Conservation (phyloP, 176 grass and related monocot species). For the Aegilops speltoides region DNA sequence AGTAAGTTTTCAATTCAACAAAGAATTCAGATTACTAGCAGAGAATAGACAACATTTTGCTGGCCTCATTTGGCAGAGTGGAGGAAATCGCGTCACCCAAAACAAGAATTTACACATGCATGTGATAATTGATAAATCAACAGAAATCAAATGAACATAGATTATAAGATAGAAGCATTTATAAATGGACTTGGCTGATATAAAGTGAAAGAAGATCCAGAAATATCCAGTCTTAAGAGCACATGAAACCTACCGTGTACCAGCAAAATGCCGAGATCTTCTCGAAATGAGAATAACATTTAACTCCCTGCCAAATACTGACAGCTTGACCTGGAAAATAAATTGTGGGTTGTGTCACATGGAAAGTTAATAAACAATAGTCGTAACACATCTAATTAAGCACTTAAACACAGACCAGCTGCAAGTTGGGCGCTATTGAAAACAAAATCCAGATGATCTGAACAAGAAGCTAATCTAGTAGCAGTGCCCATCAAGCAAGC, state of each 20-base stretch:
- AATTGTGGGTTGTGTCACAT: constrained; percentile 1
- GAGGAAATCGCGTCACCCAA: constrained; percentile 19
- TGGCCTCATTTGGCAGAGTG: not conserved
- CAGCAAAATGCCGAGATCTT: constrained; percentile 96
- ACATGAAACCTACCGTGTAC: constrained; percentile 76
- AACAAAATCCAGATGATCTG: not conserved
- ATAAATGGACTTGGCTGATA: not conserved
- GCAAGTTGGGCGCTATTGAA: not conserved
- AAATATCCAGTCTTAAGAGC: constrained; percentile 11
- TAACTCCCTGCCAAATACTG: constrained; percentile 88
- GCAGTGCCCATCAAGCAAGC: not conserved
- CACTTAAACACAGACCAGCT: not conserved
- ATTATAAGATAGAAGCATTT: constrained; percentile 4
- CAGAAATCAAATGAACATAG: not conserved
- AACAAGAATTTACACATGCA: not conserved
- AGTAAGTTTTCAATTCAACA: constrained; percentile 24
- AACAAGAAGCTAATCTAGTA: constrained; percentile 18
- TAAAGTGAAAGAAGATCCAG: not conserved
- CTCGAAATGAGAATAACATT: constrained; percentile 77
- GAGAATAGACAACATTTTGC: constrained; percentile 3
- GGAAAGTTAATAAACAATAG: constrained; percentile 11
- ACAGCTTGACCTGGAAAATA: constrained; percentile 66
- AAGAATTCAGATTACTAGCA: not conserved
- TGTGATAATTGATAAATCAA: constrained; percentile 18
- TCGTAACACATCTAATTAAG: not conserved